Evolutionary conservation across 2,329 filamentous ascomycete species (phyloP).

Genomic region (Bipolaris bicolor): DNA sequence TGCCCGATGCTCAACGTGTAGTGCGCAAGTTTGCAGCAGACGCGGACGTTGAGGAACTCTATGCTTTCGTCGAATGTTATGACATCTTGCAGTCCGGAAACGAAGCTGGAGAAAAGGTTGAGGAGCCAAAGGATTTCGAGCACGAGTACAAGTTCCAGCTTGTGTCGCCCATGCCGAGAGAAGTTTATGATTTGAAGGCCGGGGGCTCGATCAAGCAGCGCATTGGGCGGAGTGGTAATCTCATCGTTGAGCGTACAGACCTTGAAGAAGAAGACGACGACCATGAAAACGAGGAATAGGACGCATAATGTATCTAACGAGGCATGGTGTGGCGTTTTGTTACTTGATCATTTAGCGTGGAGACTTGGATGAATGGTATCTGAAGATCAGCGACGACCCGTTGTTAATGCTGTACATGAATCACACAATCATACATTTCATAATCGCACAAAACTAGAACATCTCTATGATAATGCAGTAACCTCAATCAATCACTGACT

Average conservation of each 20-base stretch:
- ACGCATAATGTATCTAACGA: background rate
- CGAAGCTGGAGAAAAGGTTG: constrained; percentile 41
- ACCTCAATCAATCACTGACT: background rate
- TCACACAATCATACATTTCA: background rate
- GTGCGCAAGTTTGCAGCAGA: constrained; percentile 74
- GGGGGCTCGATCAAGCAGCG: constrained; percentile 71
- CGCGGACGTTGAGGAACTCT: constrained; percentile 84
- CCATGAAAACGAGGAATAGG: constrained; percentile 35
- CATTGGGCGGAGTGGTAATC: constrained; percentile 82
- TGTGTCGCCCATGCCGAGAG: constrained; percentile 82
- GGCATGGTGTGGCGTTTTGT: constrained; percentile 6
- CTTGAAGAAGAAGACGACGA: constrained; percentile 60
- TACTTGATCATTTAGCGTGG: constrained; percentile 9
- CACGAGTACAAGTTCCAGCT: constrained; percentile 87
- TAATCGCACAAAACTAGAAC: background rate
- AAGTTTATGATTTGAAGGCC: constrained; percentile 74
- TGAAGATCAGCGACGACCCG: background rate
- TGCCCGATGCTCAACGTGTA: constrained; percentile 73
- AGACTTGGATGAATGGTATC: background rate
- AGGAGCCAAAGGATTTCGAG: constrained; percentile 70
- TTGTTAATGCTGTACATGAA: background rate
- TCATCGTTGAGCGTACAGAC: constrained; percentile 80
- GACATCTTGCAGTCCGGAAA: constrained; percentile 62
- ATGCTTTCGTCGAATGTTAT: constrained; percentile 95
- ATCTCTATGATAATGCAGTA: background rate